Percentiles rank a stretch among this genome's conserved stretches.
Evolutionary conservation across 1,284 basidiomycete species (phyloP).

Genomic region (Cutaneotrichosporon mucoides): DNA sequence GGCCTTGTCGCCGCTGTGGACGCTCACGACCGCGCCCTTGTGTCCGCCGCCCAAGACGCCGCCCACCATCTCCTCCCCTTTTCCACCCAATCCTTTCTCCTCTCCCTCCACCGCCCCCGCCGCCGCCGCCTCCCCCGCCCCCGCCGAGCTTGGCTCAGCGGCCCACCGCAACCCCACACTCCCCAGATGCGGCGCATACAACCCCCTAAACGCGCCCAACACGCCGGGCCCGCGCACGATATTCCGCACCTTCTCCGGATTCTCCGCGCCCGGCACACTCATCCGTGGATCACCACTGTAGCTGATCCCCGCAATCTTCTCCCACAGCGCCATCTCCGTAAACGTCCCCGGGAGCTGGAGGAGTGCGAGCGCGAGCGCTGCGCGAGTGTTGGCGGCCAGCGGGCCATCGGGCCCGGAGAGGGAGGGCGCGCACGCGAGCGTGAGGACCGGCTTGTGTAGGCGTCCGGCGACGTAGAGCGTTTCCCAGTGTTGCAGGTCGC

Average conservation of each 20-base stretch:
- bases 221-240: conserved; percentile 72
- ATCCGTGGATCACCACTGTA: conserved; percentile 88
- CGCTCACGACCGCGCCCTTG: too few species aligned
- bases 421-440: conserved; percentile 79
- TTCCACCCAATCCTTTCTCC: conserved; percentile 6
- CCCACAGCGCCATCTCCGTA: conserved; percentile 76
- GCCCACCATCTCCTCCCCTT: too few species aligned
- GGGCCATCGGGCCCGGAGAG: conserved; percentile 64
- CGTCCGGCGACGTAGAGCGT: conserved; percentile 90
- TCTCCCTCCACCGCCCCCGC: conserved; percentile 21
- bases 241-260: conserved; percentile 88
- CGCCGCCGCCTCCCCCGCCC: conserved; percentile 1
- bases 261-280: conserved; percentile 83
- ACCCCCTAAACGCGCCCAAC: conserved; percentile 72
- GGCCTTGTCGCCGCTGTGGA: too few species aligned
- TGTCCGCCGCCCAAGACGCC: too few species aligned
- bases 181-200: conserved; percentile 77
- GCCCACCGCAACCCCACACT: conserved; percentile 49
- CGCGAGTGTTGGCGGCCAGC: conserved; percentile 87
- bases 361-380: conserved; percentile 77
- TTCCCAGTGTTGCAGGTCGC: conserved; percentile 88
- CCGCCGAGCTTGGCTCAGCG: neutral
- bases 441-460: conserved; percentile 93
- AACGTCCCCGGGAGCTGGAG: conserved; percentile 60
- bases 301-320: conserved; percentile 77